Evolutionary conservation across 306 rosid species (phyloP), one percentile per base, ranked within the genome.

Genomic region (Begonia fuchsioides): DNA sequence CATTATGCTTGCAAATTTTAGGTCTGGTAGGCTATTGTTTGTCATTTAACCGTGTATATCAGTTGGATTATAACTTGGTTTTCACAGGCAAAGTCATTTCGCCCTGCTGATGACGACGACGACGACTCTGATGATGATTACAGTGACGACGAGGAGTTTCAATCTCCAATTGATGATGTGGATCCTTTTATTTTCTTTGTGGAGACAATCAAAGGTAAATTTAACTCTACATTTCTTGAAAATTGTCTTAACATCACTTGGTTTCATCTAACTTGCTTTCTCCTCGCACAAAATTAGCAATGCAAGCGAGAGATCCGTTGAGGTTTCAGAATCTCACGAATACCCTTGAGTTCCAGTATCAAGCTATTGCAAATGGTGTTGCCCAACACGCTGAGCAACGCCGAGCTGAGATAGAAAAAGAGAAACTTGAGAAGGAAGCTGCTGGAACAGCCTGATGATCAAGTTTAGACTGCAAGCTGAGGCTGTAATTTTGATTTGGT

Each of bases 131-230:
- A 86, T 52, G 96, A 92, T 20, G 96, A 82, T 55, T 92, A 63
- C 51, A 86, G 93, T 53, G 98, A 92, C 40, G 96, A 92, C 49
- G 98, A 92, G 68, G 98, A 82, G 76, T 72, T 85, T 73, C 98
- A 92, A 61, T 92, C 98, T 9, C 98, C 98, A 41, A 78, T 92
- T 49, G 98, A 92, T 17, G 98, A 92, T 15, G 87, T 92, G 65
- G 98, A 92, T 75, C 98, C 98, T 45, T 92, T 92, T 64, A 54
- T 92, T 57, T 67, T 82, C 72, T 92, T 92, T 61, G 93, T 86
- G 39, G 96, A 92, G 66, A 66, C 86, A 43, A 47, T 92, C 45
- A 92, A 86, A 68, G 86, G 98, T 86, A 69, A 45, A 65, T 20
- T 39, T 17, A 66, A 32, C 16, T 49, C 9, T 7, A 48, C n/a